Percentiles rank a stretch among this genome's conserved stretches.
These are phyloP conservation scores for Ilyonectria destructans DNA, from an alignment of 2,329 filamentous ascomycete species.

Conservation along the genomic window DNA sequence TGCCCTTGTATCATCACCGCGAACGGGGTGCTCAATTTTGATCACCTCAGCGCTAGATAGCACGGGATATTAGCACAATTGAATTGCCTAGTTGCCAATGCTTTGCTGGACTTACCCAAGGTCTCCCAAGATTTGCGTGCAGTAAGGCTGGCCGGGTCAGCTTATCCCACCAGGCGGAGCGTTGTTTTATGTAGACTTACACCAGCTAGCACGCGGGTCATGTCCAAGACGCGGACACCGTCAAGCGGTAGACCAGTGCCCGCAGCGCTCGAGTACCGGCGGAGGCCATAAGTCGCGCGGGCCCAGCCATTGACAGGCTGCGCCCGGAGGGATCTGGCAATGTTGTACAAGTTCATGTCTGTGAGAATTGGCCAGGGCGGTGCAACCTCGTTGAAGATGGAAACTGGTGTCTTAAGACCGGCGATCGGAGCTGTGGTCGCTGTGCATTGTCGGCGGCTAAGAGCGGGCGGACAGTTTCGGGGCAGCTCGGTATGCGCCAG, in stretches of 20 bases:
- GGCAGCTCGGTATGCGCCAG: conserved; percentile 24
- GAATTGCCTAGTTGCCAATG: conserved; percentile 16
- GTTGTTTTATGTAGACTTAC: conserved; percentile 69
- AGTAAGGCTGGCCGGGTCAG: conserved; percentile 81
- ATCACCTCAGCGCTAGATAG: conserved; percentile 88
- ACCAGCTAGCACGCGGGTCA: conserved; percentile 96
- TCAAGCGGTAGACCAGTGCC: conserved; percentile 75
- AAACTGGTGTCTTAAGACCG: conserved; percentile 22
- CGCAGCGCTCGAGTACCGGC: conserved; percentile 52
- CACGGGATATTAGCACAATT: conserved; percentile 33
- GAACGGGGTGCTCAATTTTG: conserved; percentile 94
- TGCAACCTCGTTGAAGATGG: conserved; percentile 17
- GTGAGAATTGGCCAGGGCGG: conserved; percentile 14
- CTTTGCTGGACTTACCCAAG: conserved; percentile 78
- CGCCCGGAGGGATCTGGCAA: conserved; percentile 39
- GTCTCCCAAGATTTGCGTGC: conserved; percentile 96
- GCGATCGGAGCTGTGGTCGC: conserved; percentile 22
- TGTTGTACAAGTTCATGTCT: conserved; percentile 40
- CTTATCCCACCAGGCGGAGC: conserved; percentile 22
- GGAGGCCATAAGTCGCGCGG: conserved; percentile 33
- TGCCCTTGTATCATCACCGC: conserved; percentile 93
- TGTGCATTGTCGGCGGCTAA: conserved; percentile 27
- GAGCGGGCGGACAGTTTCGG: conserved; percentile 28
- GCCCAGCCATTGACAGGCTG: conserved; percentile 40
- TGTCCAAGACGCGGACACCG: conserved; percentile 92